Evolutionary conservation across 805 yeast species (phyloP), one percentile per base, ranked within the genome.

Genomic region (Kodamaea kaohsiungensis): DNA sequence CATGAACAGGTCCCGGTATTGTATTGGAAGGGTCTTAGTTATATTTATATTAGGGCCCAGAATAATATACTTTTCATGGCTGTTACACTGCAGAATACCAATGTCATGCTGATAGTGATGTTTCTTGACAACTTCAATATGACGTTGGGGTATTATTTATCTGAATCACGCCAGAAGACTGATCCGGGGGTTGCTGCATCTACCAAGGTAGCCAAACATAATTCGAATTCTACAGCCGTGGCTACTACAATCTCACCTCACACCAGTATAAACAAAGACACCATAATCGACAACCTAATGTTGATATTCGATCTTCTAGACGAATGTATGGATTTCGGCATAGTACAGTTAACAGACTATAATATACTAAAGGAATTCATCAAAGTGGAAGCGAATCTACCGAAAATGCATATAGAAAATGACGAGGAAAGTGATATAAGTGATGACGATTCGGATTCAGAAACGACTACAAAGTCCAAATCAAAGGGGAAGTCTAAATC

Each of bases 301-400:
- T 74, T 91, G 48, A 81, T 91, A 7, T 87, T 87, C 68, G 97
- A 91, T 66, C 71, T 91, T n/a, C 69, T 91, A 45, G 97, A 91
- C 65, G 97, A 91, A 65, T 88, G 91, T 78, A 81, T 89, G 83
- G 97, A 91, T 68, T 88, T 82, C 68, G 97, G 97, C 7, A 71
- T 88, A n/a, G 85, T 91, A 1, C 97, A 91, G 70, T 76, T 88
- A 51, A 88, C 97, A 0, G 96, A 91, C 63, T 81, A 84, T 50
- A 87, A 86, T 58, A 81, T 91, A 10, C 76, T 91, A 52, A 84
- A 84, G 62, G 96, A 91, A 65, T 91, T 88, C 64, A 86, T 88
- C 58, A 86, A 88, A 55, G 77, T 86, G 49, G 82, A 82, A 48
- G 67, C 69, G 22, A 70, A 70, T 56, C 45, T 59, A 33, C 68